Conservation (phyloP, 1,284 basidiomycete species). For the Trichosporon inkin region DNA sequence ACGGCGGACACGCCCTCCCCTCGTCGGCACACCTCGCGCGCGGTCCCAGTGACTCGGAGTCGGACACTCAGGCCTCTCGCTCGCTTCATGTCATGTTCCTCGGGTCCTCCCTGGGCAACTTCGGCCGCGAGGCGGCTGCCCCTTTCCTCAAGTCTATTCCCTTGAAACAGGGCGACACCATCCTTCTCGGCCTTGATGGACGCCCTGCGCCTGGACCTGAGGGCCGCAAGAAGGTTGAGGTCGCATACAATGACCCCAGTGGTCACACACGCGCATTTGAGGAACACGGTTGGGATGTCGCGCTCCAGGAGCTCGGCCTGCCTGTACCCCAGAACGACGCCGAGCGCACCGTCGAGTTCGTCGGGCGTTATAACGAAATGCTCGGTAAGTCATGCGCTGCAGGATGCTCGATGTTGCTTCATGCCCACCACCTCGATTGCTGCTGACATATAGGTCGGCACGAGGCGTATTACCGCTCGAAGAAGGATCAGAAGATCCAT, state of each 20-base stretch:
- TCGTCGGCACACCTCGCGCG: neutral
- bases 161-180: conserved; percentile 59
- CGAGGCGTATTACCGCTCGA: conserved; percentile 79
- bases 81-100: conserved; percentile 83
- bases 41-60: neutral
- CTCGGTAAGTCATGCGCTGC: conserved; percentile 56
- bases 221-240: conserved; percentile 50
- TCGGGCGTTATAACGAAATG: conserved; percentile 67
- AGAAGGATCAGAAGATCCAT: conserved; percentile 59
- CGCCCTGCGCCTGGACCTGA: conserved; percentile 40
- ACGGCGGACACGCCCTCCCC: neutral
- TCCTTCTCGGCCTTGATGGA: conserved; percentile 76
- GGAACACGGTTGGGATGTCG: conserved; percentile 75
- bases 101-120: conserved; percentile 94
- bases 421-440: neutral
- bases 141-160: conserved; percentile 75
- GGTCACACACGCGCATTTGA: conserved; percentile 80
- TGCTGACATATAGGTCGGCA: conserved; percentile 61
- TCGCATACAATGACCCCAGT: conserved; percentile 73
- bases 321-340: conserved; percentile 19
- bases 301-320: conserved; percentile 47
- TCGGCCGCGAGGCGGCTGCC: conserved; percentile 66
- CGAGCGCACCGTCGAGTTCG: conserved; percentile 59
- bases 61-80: conserved; percentile 17
- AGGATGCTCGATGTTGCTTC: neutral